These are phyloP conservation scores for Fraxinus angustifolia DNA, from an alignment of 305 asterid species.

Conservation along the genomic window DNA sequence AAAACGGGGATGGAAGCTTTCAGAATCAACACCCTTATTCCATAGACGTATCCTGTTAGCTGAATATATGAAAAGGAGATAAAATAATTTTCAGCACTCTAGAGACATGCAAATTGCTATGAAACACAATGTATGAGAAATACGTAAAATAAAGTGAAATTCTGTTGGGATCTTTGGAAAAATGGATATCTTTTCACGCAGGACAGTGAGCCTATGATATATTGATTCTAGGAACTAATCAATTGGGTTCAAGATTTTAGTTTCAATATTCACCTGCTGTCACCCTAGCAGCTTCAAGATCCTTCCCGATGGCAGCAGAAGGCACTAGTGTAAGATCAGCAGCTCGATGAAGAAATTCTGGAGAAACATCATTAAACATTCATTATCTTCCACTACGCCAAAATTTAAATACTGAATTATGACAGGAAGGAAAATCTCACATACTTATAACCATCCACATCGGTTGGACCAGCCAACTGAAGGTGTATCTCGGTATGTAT, in stretches of 20 bases:
- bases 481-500: conserved; percentile 96
- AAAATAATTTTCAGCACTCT: background rate
- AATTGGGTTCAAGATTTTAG: conserved; percentile 17
- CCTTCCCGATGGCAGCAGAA: conserved; percentile 94
- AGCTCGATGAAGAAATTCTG: conserved; percentile 94
- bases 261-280: conserved; percentile 58
- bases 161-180: background rate
- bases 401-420: background rate
- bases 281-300: conserved; percentile 73
- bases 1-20: conserved; percentile 78
- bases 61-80: conserved; percentile 25
- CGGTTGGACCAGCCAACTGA: conserved; percentile 94
- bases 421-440: conserved; percentile 22
- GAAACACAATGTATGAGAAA: conserved; percentile 2
- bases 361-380: conserved; percentile 13
- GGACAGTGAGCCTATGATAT: background rate
- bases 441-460: conserved; percentile 93
- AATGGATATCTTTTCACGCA: background rate
- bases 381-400: conserved; percentile 2
- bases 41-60: conserved; percentile 81
- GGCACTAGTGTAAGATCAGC: conserved; percentile 97
- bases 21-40: conserved; percentile 98
- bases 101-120: background rate
- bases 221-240: conserved; percentile 1
- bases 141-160: background rate